These are phyloP conservation scores for Eimeria falciformis DNA, from an alignment of 169 alveolate genomes.

Conservation along the genomic window DNA sequence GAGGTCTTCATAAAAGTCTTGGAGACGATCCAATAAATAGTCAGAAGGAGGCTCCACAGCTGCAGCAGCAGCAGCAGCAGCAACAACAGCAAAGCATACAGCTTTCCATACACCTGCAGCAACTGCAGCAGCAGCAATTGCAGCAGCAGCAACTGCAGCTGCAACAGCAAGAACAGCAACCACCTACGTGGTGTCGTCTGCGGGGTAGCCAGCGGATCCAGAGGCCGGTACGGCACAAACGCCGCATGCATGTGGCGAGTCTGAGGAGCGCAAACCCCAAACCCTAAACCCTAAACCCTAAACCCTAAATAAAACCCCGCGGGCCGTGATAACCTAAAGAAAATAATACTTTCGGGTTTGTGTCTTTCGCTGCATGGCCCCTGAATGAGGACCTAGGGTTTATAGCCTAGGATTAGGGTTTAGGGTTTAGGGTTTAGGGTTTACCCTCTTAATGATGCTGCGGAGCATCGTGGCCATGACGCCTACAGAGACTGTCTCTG, in stretches of 20 bases:
- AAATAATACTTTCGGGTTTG: not conserved
- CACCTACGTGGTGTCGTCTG: constrained; percentile 63
- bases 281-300: not conserved
- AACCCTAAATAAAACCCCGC: not conserved
- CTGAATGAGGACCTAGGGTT: too few relatives aligned
- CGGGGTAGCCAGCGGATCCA: constrained; percentile 39
- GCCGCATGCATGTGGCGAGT: constrained; percentile 3
- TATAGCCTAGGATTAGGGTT: too few relatives aligned
- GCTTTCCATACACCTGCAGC: not conserved
- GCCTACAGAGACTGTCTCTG: constrained; percentile 65
- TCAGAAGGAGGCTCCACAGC: constrained; percentile 78
- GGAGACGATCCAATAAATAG: constrained; percentile 63
- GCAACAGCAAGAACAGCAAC: not conserved
- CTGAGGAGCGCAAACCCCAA: not conserved
- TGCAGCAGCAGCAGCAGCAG: not conserved
- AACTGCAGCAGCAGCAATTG: too few relatives aligned
- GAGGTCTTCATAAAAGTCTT: constrained; percentile 75
- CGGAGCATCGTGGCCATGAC: constrained; percentile 61
- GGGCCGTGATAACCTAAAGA: not conserved
- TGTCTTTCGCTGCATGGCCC: not conserved
- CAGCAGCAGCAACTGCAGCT: too few relatives aligned
- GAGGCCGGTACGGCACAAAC: constrained; percentile 65
- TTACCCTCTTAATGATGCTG: not conserved
- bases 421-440: too few relatives aligned
- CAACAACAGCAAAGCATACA: not conserved